Base-by-base conservation (phyloP, 441 rosid species). In the Jatropha multifida region DNA sequence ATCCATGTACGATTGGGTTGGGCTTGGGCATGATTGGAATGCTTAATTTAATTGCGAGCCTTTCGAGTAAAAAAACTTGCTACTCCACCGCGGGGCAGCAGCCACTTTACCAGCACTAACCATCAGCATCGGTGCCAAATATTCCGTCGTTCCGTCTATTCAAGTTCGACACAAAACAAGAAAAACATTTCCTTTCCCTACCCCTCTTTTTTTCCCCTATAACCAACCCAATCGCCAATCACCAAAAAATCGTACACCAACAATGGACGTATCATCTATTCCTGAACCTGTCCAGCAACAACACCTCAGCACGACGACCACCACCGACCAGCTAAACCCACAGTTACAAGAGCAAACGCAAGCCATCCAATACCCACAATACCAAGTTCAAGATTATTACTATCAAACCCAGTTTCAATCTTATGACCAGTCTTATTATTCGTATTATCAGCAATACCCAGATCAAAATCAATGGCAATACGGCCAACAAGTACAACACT, bases 211-310 rank as follows among this genome's bases (percentile, higher is more conserved):
- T 2, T 64, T 46, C 40, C 49, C 41, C 15, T 3, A 2, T 5
- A 23, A 8, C 14, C 63, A 55, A 20, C 58, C 71, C 12, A 68
- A 37, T 37, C 60, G n/a, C 7, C 62, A 18, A 17, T 55, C 13
- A 2, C 9, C 64, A 44, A 44, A 65, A 44, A 14, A 37, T 5
- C 5, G 12, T 5, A 0, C 10, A 5, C n/a, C 1, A 26, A 5
- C 63, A 69, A 78, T 80, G 78, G 80, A 76, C 32, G 44, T 41
- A n/a, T 62, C 79, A 5, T 74, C 82, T 54, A 41, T 68, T 14
- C 73, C 74, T 7, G 76, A 76, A 73, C n/a, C 78, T 41, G 74
- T 52, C 10, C 78, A 61, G 9, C 46, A 66, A 32, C 42, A 5
- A 32, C 27, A 42, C 9, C 7, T 26, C 38, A 17, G 17, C 20